Conservation (phyloP, 352 stramenopile species). For the Pythium grandisporangium region DNA sequence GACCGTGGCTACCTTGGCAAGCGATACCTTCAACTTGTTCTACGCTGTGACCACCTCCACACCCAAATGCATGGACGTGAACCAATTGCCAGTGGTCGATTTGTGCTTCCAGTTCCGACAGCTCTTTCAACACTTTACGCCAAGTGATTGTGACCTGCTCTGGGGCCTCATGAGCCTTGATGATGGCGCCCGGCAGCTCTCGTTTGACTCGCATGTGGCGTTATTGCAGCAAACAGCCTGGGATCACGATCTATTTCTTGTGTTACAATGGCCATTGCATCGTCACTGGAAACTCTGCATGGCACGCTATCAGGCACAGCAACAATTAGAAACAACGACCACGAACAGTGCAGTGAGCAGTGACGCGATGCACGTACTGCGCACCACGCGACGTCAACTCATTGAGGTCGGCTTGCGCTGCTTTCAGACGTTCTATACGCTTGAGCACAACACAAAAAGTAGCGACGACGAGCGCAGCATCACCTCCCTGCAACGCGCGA, state of each 20-base stretch:
- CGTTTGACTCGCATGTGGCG: slow-evolving; percentile 27
- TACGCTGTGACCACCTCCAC: slow-evolving; percentile 12
- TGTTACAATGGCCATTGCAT: slow-evolving; percentile 54
- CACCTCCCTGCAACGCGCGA: slow-evolving; percentile 35
- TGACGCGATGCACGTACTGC: too few relatives aligned
- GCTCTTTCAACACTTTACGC: slow-evolving; percentile 40
- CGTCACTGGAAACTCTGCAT: slow-evolving; percentile 12
- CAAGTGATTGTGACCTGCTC: slow-evolving; percentile 67
- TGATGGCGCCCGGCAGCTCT: slow-evolving; percentile 30
- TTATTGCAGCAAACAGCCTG: slow-evolving; percentile 53
- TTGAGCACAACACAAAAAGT: too few relatives aligned
- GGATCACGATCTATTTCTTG: slow-evolving; percentile 69
- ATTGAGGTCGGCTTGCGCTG: slow-evolving; percentile 25
- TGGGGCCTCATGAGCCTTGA: slow-evolving; percentile 69
- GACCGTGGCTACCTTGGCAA: slow-evolving; percentile 24
- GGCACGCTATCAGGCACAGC: too few relatives aligned
- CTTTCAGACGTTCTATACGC: slow-evolving; percentile 40
- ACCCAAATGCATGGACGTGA: background rate
- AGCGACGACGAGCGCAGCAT: too few relatives aligned
- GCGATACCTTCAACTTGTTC: slow-evolving; percentile 71
- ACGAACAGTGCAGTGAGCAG: background rate
- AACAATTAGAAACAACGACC: background rate
- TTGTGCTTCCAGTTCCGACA: slow-evolving; percentile 34
- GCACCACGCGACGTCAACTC: slow-evolving; percentile 11
- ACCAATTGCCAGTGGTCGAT: slow-evolving; percentile 4